Base-by-base conservation (phyloP, 768 basidiomycete species). In the Collybia sordida region DNA sequence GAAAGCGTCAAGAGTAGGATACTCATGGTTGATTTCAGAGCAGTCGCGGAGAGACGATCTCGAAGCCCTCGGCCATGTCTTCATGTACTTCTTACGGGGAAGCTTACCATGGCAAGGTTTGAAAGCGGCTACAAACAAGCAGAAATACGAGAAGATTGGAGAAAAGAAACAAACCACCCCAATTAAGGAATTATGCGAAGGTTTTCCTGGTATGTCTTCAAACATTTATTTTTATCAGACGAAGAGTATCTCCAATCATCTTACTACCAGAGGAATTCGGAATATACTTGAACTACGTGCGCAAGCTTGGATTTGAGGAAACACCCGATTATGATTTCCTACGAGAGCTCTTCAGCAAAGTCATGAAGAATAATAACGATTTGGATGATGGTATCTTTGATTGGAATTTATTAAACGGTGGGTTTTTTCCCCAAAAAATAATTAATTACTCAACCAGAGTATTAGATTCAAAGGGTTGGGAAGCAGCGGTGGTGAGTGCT, bases 131-230 rank as follows among this genome's bases (percentile, higher is more conserved):
- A 99, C 95, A 44, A 98, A 99, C 79, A 99, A 99, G 77, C 97
- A 98, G 69, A 93, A 98, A 78, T 99, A 99, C 74, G 96, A 99
- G 79, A 99, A 98, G 80, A 99, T 99, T 68, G 96, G 96, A 55
- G 96, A 99, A 78, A 99, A 99, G 87, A 99, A 93, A 80, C 97
- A 98, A 74, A 90, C 90, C 12, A 98, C 97, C 23, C 89, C 90
- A 6, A 98, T 99, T 69, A 96, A 93, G 73, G 97, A 99, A 64
- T 79, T 99, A 21, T 93, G 88, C 62, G 97, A 98, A 60, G 91
- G 93, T 50, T 94, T 88, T 74, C 96, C 97, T 42, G 93, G 93
- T 93, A 58, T 53, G 79, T 65, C 34, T 28, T 47, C 36, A n/a
- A n/a, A n/a, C n/a, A 42, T 51, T 31, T 14, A 11, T 14, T 31